A percentile compares a stretch with the other conserved stretches of the same genome.
These are phyloP conservation scores for Phytophthora pinifolia DNA, from an alignment of 352 stramenopile species.

Conservation along the genomic window DNA sequence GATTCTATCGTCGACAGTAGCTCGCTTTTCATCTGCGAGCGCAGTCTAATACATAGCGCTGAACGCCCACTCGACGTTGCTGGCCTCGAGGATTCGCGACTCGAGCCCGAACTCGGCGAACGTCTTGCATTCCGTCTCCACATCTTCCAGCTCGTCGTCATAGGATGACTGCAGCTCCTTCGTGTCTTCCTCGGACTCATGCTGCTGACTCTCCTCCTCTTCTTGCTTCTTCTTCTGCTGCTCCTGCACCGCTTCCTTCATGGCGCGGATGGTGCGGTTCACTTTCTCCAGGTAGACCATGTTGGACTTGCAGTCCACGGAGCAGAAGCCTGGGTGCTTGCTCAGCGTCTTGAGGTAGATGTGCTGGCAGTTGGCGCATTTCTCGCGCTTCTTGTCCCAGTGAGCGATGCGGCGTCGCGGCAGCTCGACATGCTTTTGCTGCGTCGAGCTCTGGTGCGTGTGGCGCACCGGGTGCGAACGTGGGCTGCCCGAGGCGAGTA, in stretches of 20 bases:
- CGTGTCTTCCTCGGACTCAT: slow-evolving; percentile 5
- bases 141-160: slow-evolving; percentile 16
- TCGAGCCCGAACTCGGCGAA: slow-evolving; percentile 82
- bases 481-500: slow-evolving; percentile 21
- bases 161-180: slow-evolving; percentile 6
- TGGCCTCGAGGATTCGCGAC: slow-evolving; percentile 48
- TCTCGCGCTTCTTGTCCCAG: slow-evolving; percentile 87
- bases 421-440: slow-evolving; percentile 33
- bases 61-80: slow-evolving; percentile 77
- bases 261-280: slow-evolving; percentile 76
- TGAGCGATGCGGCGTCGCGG: slow-evolving; percentile 54
- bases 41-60: slow-evolving; percentile 70
- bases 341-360: slow-evolving; percentile 89
- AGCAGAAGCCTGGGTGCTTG: slow-evolving; percentile 74
- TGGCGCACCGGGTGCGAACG: slow-evolving; percentile 22
- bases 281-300: slow-evolving; percentile 81
- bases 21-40: slow-evolving; percentile 16
- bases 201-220: slow-evolving; percentile 17
- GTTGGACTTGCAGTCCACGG: slow-evolving; percentile 89
- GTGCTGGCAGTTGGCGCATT: slow-evolving; percentile 81
- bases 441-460: slow-evolving; percentile 56
- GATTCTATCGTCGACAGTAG: slow-evolving; percentile 24
- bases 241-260: slow-evolving; percentile 69
- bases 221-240: slow-evolving; percentile 40
- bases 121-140: slow-evolving; percentile 41